phyloP scores from a whole-genome alignment of 2,329 filamentous ascomycete genomes.

The Scedosporium minutisporum region DNA sequence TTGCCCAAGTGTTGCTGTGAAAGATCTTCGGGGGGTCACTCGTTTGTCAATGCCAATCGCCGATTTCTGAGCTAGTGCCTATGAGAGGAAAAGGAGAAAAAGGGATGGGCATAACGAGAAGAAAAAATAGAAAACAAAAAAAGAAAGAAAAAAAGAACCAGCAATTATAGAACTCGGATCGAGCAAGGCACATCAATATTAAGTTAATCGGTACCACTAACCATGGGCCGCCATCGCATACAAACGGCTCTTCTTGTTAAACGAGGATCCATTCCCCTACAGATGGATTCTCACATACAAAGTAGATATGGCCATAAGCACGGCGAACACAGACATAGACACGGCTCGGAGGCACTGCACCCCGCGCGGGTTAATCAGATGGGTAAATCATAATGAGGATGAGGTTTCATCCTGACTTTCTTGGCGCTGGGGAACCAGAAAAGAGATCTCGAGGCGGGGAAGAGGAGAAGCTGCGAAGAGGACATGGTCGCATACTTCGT shows the following conservation, averaged over 20 bases:
- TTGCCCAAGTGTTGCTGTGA: not conserved
- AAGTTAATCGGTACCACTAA: not conserved
- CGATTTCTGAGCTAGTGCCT: no score
- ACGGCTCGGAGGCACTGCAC: conserved; percentile 1
- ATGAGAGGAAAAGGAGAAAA: no score
- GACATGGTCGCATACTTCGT: no score
- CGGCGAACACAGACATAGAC: not conserved
- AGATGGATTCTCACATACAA: not conserved
- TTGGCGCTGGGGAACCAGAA: not conserved
- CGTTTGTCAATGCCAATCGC: not conserved
- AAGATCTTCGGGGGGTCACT: not conserved
- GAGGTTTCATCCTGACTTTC: not conserved
- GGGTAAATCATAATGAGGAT: not conserved
- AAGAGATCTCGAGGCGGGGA: not conserved
- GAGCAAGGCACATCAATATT: not conserved
- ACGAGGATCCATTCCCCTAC: not conserved
- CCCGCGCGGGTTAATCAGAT: conserved; percentile 1
- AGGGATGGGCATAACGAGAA: no score
- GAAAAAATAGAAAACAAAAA: not conserved
- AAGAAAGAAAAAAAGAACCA: not conserved
- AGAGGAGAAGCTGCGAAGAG: not conserved
- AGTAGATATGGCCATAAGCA: not conserved
- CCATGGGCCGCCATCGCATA: not conserved
- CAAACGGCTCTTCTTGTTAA: not conserved
- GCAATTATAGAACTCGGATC: not conserved